phyloP scores from a whole-genome alignment of 2,329 filamentous ascomycete species.

The Fusarium verrucosum region DNA sequence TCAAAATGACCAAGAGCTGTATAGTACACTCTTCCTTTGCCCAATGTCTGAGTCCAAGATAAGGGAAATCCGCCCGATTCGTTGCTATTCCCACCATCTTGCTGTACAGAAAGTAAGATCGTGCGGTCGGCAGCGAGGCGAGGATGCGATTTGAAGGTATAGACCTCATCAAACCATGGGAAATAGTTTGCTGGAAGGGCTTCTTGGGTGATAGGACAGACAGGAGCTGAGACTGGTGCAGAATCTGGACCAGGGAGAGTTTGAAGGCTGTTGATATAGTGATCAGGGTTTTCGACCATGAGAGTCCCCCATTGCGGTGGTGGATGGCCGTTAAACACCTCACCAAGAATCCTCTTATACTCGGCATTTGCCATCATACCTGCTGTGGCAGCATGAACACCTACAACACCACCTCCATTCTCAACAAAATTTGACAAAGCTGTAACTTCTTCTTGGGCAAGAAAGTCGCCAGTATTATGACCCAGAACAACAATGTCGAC shows the following conservation, averaged over 20 bases:
- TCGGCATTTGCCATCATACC: not conserved
- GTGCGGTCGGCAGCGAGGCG: not conserved
- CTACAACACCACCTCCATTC: constrained; percentile 20
- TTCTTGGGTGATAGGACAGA: not conserved
- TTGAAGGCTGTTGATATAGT: not conserved
- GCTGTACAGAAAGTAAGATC: not conserved
- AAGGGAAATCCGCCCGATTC: not conserved
- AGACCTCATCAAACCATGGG: constrained; percentile 25
- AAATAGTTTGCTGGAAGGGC: fast-evolving
- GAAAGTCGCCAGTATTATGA: constrained; percentile 14
- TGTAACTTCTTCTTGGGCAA: not conserved
- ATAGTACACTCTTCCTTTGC: constrained; percentile 18
- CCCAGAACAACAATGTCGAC: constrained; percentile 16
- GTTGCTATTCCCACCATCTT: fast-evolving
- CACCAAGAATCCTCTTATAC: constrained; percentile 21
- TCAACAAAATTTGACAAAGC: not conserved
- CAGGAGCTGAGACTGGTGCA: not conserved
- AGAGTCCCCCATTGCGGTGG: constrained; percentile 21
- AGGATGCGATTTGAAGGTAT: constrained; percentile 19
- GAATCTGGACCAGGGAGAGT: not conserved
- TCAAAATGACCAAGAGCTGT: constrained; percentile 31
- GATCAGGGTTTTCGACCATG: not conserved
- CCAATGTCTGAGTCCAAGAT: constrained; percentile 13
- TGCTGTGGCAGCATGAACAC: constrained; percentile 19
- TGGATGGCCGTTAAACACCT: constrained; percentile 14